Evolutionary conservation across 441 rosid species (phyloP).

Genomic region (Eruca vesicaria): DNA sequence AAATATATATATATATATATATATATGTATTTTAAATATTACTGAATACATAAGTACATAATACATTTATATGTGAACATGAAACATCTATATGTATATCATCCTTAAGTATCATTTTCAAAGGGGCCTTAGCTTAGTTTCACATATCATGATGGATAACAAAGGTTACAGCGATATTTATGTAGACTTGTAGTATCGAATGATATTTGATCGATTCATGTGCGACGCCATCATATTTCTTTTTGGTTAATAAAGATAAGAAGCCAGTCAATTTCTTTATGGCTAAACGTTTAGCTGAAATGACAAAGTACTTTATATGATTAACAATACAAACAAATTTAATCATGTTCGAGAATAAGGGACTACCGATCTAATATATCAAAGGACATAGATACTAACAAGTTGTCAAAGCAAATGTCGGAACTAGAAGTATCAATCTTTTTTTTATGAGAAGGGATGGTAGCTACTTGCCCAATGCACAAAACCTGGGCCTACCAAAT

Average conservation of each 20-base stretch:
- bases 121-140: constrained; percentile 12
- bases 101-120: constrained; percentile 14
- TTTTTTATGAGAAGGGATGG: constrained; percentile 21
- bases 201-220: too few relatives aligned
- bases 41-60: too few relatives aligned
- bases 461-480: constrained; percentile 21
- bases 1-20: too few relatives aligned
- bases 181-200: too few relatives aligned
- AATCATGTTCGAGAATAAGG: neutral
- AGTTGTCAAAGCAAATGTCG: constrained; percentile 7
- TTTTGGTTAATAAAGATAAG: neutral
- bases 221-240: neutral
- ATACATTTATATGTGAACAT: neutral
- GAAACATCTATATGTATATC: neutral
- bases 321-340: neutral
- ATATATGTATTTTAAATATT: too few relatives aligned
- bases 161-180: constrained; percentile 14
- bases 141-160: constrained; percentile 11
- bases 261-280: neutral
- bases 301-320: neutral
- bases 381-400: neutral
- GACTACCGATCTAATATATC: neutral
- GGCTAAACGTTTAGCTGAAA: neutral
- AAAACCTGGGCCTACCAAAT: constrained; percentile 28
- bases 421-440: constrained; percentile 5